phyloP scores from a whole-genome alignment of 306 rosid genomes.

The Castanea mollissima region DNA sequence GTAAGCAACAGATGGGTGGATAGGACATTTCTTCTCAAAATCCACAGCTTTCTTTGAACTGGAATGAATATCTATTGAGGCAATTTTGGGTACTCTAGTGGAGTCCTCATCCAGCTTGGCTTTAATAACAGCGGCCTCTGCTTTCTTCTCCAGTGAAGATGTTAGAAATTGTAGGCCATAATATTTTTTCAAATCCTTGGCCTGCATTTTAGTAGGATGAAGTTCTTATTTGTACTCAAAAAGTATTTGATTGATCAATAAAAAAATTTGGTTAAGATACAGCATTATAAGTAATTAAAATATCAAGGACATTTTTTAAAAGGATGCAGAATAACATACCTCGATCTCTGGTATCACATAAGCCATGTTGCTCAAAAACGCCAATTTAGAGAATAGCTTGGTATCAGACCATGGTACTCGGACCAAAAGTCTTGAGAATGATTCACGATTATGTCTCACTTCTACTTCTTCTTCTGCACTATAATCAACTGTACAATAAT shows the following conservation, averaged over 20 bases:
- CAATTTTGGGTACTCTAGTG: conserved; percentile 32
- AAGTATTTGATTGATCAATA: not conserved
- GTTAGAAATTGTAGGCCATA: conserved; percentile 66
- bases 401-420: conserved; percentile 71
- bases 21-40: conserved; percentile 35
- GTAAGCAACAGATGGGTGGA: conserved; percentile 55
- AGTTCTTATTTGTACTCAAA: not conserved
- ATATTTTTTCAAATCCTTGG: conserved; percentile 59
- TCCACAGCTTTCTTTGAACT: conserved; percentile 27
- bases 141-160: conserved; percentile 74
- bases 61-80: conserved; percentile 22
- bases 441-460: conserved; percentile 36
- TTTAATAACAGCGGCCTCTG: conserved; percentile 48
- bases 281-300: not conserved
- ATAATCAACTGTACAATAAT: conserved; percentile 57
- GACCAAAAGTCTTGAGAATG: conserved; percentile 56
- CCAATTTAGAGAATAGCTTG: conserved; percentile 64
- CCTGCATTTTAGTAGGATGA: conserved; percentile 44
- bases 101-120: conserved; percentile 50
- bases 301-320: not conserved
- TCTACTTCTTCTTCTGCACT: conserved; percentile 47
- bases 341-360: conserved; percentile 71
- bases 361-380: conserved; percentile 85
- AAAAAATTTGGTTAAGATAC: not conserved
- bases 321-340: conserved; percentile 36